Evolutionary conservation across 495 filamentous ascomycete species (phyloP).

Genomic region (Thermothielavioides terrestris): DNA sequence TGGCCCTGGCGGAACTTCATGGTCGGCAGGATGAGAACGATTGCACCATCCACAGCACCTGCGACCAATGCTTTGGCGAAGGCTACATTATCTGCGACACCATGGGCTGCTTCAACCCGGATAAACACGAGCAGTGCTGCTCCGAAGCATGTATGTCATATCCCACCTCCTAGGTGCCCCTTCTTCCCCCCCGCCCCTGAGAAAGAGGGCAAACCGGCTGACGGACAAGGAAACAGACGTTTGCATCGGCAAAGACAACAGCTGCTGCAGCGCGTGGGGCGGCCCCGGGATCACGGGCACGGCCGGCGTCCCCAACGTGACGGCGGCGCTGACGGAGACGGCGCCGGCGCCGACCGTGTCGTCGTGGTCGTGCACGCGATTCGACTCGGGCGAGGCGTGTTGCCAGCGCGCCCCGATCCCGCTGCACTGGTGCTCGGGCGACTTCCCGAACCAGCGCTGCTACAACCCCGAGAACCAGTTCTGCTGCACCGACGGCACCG

Average conservation of each 20-base stretch:
- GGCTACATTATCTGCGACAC: not conserved
- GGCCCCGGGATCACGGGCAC: not conserved
- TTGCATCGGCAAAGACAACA: not conserved
- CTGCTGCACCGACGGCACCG: constrained; percentile 1
- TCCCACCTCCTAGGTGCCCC: not conserved
- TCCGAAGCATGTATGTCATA: not conserved
- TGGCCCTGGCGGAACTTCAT: not conserved
- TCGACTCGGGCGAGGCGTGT: not conserved
- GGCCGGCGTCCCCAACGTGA: not conserved
- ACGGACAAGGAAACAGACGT: not conserved
- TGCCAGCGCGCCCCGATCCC: not conserved
- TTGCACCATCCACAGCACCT: not conserved
- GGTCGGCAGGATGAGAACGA: not conserved
- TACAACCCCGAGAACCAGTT: constrained; percentile 1
- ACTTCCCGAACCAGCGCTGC: not conserved
- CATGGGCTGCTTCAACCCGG: constrained; percentile 1
- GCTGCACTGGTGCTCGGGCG: not conserved
- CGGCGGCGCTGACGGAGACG: not conserved
- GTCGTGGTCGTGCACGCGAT: not conserved
- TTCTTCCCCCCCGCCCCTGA: too few species aligned
- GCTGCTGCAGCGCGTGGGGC: not conserved
- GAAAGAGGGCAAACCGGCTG: too few species aligned
- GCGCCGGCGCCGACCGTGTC: not conserved
- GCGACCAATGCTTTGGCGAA: not conserved
- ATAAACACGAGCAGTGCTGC: not conserved